Percentiles rank a stretch among this genome's conserved stretches.
Evolutionary conservation across 805 yeast species (phyloP).

Genomic region (Pichia eremophila): DNA sequence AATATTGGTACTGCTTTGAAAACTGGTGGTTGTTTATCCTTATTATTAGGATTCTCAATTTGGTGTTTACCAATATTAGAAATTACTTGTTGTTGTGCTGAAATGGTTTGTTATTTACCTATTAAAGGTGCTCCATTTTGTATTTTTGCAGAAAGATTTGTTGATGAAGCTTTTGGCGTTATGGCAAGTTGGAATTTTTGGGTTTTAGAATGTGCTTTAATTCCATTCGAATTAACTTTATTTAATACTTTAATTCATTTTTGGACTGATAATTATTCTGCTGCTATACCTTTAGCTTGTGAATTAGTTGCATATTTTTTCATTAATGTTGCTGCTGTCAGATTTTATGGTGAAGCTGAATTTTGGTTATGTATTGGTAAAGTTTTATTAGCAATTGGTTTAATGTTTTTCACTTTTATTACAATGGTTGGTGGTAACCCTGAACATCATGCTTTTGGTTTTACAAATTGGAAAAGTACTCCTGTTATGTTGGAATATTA

Average conservation of each 20-base stretch:
- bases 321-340: constrained; percentile 39
- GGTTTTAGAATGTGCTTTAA: constrained; percentile 38
- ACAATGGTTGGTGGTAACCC: constrained; percentile 54
- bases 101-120: constrained; percentile 37
- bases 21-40: constrained; percentile 33
- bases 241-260: constrained; percentile 47
- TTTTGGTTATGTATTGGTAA: constrained; percentile 39
- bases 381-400: constrained; percentile 37
- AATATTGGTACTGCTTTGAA: constrained; percentile 32
- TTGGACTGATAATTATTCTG: constrained; percentile 40
- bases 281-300: constrained; percentile 36
- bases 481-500: constrained; percentile 25
- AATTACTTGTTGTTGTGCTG: constrained; percentile 35
- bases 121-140: constrained; percentile 36
- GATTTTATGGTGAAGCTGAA: constrained; percentile 42
- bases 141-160: constrained; percentile 36
- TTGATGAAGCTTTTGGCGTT: constrained; percentile 36
- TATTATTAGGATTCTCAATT: constrained; percentile 29
- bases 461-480: constrained; percentile 36
- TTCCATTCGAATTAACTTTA: constrained; percentile 40
- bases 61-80: constrained; percentile 37
- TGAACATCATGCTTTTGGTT: constrained; percentile 40
- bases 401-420: constrained; percentile 39
- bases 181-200: constrained; percentile 40
- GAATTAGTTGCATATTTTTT: constrained; percentile 34